Conservation (phyloP, 176 grass and related monocot species). For the Carex littledalei region DNA sequence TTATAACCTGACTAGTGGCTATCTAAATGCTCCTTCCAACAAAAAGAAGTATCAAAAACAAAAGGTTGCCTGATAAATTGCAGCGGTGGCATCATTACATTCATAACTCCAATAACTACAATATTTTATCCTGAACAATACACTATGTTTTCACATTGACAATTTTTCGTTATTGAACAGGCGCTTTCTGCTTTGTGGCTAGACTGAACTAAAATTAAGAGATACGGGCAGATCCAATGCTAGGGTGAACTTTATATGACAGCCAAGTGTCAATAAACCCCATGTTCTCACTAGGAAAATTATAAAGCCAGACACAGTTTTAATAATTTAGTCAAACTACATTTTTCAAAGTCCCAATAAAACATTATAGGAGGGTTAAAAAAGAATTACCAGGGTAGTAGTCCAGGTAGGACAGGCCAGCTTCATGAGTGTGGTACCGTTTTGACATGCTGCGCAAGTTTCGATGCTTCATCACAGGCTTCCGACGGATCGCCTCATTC, state of each 20-base stretch:
- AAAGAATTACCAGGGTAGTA: constrained; percentile 43
- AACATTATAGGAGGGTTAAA: background rate
- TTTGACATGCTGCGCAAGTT: constrained; percentile 53
- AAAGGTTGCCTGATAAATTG: background rate
- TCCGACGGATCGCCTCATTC: constrained; percentile 39
- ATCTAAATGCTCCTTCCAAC: background rate
- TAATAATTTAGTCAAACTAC: background rate
- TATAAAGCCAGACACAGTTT: background rate
- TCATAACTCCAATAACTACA: background rate
- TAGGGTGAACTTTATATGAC: background rate
- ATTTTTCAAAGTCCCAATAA: background rate
- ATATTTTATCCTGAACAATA: background rate
- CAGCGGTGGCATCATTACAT: background rate
- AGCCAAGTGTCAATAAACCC: background rate
- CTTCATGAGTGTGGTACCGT: constrained; percentile 27
- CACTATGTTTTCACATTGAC: background rate
- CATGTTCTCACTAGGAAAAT: background rate
- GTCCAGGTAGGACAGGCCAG: constrained; percentile 53
- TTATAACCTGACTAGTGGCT: background rate
- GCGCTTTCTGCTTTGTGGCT: background rate
- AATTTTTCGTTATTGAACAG: background rate
- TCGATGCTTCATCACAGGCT: constrained; percentile 40
- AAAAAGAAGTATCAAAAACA: background rate
- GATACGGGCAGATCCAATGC: background rate
- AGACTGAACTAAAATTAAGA: background rate